Conservation (phyloP, 768 basidiomycete species). For the Nevesoporus exiguus region DNA sequence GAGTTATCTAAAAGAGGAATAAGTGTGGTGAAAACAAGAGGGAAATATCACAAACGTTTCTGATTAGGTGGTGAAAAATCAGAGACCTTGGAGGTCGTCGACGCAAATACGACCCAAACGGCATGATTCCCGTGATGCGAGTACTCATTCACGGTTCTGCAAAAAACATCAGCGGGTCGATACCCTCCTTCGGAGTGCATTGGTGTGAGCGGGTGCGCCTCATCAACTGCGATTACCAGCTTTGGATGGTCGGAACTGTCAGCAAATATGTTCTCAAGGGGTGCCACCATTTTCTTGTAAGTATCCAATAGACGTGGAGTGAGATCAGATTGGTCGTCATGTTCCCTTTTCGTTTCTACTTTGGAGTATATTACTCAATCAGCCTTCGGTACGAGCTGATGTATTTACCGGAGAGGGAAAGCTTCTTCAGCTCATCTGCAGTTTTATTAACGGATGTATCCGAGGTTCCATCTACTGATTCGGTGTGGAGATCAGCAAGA, state of each 20-base stretch:
- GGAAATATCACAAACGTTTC: background rate
- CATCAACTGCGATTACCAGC: slow-evolving; percentile 17
- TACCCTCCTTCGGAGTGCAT: background rate
- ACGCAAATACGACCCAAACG: slow-evolving; percentile 17
- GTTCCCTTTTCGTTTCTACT: background rate
- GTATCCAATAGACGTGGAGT: background rate
- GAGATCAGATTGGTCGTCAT: background rate
- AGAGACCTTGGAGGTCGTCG: slow-evolving; percentile 8
- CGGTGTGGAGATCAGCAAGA: background rate
- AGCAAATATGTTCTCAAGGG: background rate
- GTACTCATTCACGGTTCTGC: background rate
- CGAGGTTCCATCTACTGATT: background rate
- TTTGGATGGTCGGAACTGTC: background rate
- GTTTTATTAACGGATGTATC: background rate
- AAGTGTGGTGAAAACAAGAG: background rate
- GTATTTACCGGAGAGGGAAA: background rate
- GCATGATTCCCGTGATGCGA: slow-evolving; percentile 15
- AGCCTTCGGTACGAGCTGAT: no score
- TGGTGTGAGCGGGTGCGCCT: slow-evolving; percentile 6
- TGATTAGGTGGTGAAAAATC: slow-evolving; percentile 5
- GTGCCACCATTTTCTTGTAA: background rate
- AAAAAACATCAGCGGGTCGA: background rate
- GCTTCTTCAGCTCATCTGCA: background rate
- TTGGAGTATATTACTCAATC: background rate
- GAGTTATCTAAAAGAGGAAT: slow-evolving; percentile 7